Evolutionary conservation across 2,329 filamentous ascomycete species (phyloP), one percentile per base, ranked within the genome.

Genomic region (Fusarium staphyleae): DNA sequence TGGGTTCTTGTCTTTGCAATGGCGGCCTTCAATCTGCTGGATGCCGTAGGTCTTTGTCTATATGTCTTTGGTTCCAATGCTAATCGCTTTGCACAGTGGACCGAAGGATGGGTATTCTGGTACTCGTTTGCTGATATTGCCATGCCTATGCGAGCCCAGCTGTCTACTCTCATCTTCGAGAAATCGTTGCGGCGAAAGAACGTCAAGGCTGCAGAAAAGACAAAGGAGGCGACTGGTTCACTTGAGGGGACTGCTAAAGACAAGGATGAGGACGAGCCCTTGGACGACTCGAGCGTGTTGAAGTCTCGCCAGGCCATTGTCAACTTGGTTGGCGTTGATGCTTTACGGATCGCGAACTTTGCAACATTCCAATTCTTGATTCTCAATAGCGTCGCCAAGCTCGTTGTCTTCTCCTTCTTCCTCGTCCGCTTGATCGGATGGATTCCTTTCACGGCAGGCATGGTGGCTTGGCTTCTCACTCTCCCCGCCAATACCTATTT

Each of bases 121-220:
- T 74, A 87, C 40, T 84, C 83, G 0, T 87, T 82, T 71, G 79
- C 82, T 1, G 80, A 84, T 44, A 69, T 93, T 10, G 80, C 80
- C 37, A 78, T 91, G 18, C 87, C 88, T 0, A 76, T 93, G 13
- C 84, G 88, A 44, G 81, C 85, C 22, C 87, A 92, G 64, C 75
- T 95, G 2, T 85, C 87, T 2, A 82, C 88, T 1, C 78, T 91
- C 7, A 82, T 93, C 13, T 93, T 93, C 63, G 83, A 87, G 54
- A 95, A 95, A 70, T 83, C 88, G 0, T 85, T 92, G 78, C 81
- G 87, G 35, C 82, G 87, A 41, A 93, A 93, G 69, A 90, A 93
- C 69, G 84, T 90, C 33, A 91, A 91, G 69, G 81, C 84, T 10
- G 78, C 82, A 4, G 77, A 77, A 29, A 85, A 82, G 65, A 65